A percentile compares a stretch with the other conserved stretches of the same genome.
phyloP scores from a whole-genome alignment of 805 yeast species.

The Blastobotrys chiropterorum region DNA sequence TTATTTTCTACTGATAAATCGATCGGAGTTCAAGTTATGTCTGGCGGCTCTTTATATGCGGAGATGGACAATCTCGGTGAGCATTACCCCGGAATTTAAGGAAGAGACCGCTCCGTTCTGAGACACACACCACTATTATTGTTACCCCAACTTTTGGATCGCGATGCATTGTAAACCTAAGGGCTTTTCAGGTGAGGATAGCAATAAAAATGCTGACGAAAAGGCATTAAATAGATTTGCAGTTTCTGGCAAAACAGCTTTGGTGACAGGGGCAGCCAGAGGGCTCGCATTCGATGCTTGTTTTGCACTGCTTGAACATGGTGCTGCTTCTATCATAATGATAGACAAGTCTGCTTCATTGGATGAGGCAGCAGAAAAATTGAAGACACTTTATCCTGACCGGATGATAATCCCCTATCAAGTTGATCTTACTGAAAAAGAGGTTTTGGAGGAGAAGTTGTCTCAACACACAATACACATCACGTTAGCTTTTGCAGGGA shows the following conservation, averaged over 20 bases:
- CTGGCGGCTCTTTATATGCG: too few species aligned
- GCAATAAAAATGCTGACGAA: conserved; percentile 23
- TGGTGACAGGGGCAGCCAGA: conserved; percentile 10
- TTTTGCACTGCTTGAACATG: conserved; percentile 10
- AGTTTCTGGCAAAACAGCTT: conserved; percentile 5
- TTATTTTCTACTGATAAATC: too few species aligned
- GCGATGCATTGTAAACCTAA: too few species aligned
- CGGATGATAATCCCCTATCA: not conserved
- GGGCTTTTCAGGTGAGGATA: conserved; percentile 22
- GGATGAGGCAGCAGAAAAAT: not conserved
- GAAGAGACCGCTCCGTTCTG: too few species aligned
- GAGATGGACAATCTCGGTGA: too few species aligned
- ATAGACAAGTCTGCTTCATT: not conserved
- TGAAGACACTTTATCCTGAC: not conserved
- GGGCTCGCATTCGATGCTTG: conserved; percentile 12
- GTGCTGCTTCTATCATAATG: not conserved
- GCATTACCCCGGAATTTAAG: too few species aligned
- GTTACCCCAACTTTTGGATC: too few species aligned
- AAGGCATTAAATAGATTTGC: conserved; percentile 6
- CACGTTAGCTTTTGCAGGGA: conserved; percentile 7
- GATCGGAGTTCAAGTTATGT: too few species aligned
- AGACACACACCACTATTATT: too few species aligned
- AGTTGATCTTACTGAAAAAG: not conserved
- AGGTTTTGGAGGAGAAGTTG: not conserved
- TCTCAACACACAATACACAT: not conserved